Conservation (phyloP, 140 eudicot genomes). For the Erigeron philadelphicus region DNA sequence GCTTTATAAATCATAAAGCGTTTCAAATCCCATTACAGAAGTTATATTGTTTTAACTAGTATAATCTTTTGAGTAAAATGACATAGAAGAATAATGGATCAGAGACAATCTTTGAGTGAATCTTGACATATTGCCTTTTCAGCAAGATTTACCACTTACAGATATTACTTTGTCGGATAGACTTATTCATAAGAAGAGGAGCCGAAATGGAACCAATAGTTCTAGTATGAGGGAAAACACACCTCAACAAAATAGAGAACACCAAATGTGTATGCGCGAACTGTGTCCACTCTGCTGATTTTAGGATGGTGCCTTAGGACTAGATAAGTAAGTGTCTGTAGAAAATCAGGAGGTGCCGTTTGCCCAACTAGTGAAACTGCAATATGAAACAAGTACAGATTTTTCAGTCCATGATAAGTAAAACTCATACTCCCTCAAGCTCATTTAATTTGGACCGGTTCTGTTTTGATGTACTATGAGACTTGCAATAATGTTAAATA, state of each 20-base stretch:
- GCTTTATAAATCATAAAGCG: background rate
- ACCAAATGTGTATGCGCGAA: conserved; percentile 96
- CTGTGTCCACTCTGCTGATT: conserved; percentile 81
- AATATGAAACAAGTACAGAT: conserved; percentile 7
- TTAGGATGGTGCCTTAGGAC: conserved; percentile 73
- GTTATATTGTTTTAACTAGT: background rate
- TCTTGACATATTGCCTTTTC: background rate
- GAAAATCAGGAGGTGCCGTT: conserved; percentile 89
- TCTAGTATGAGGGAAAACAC: conserved; percentile 10
- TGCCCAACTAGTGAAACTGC: conserved; percentile 88
- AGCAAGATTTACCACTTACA: background rate
- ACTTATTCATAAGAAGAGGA: background rate
- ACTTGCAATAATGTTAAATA: background rate
- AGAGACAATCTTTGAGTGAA: background rate
- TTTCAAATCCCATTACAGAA: background rate
- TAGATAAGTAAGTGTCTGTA: conserved; percentile 85
- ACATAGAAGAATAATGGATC: background rate
- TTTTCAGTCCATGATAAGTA: background rate
- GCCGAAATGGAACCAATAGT: background rate
- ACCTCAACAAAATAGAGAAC: conserved; percentile 95
- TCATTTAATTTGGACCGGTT: background rate
- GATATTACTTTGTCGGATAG: background rate
- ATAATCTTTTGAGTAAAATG: background rate
- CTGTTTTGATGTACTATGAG: background rate
- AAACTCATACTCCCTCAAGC: background rate